Evolutionary conservation across 106 monocot species (phyloP), one percentile per base, ranked within the genome.

Genomic region (Hemerocallis citrina): DNA sequence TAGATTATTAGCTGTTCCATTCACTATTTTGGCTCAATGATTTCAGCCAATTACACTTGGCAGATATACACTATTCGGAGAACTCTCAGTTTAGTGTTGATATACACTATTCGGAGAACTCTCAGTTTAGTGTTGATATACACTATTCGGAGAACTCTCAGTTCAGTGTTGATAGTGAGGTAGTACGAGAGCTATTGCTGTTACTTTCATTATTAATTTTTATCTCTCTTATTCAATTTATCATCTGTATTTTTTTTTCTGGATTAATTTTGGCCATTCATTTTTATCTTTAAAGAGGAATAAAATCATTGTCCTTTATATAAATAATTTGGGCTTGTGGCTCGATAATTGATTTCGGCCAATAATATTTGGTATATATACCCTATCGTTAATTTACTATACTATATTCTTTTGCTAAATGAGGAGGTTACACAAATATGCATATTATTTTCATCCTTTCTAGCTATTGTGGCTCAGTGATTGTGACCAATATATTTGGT

Each of bases 121-220:
- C 24, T 20, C 9, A 20, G 9, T 21, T 10, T 12, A 30, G 19
- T 20, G 36, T 16, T 29, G 31, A 54, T 54, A 30, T n/a, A n/a
- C n/a, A n/a, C n/a, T n/a, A n/a, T n/a, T n/a, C n/a, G n/a, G n/a
- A n/a, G n/a, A n/a, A n/a, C n/a, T n/a, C n/a, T 21, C 39, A 57
- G 10, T n/a, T n/a, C 17, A 30, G 19, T 61, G 76, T 25, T 11
- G 32, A 44, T 30, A 30, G 19, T 34, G 14, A 64, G 28, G 36
- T 35, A 57, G 11, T 69, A 69, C 69, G 75, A 64, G 75, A 70
- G 65, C 76, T 65, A 37, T 34, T 55, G 4, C 17, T 46, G 11
- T 22, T 54, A 15, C 30, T 32, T 23, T 24, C n/a, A n/a, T n/a
- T n/a, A n/a, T n/a, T n/a, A n/a, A n/a, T n/a, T n/a, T n/a, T n/a